Percentiles rank a stretch among this genome's conserved stretches.
Evolutionary conservation across 306 rosid genomes (phyloP).

Genomic region (Hippophae rhamnoides): DNA sequence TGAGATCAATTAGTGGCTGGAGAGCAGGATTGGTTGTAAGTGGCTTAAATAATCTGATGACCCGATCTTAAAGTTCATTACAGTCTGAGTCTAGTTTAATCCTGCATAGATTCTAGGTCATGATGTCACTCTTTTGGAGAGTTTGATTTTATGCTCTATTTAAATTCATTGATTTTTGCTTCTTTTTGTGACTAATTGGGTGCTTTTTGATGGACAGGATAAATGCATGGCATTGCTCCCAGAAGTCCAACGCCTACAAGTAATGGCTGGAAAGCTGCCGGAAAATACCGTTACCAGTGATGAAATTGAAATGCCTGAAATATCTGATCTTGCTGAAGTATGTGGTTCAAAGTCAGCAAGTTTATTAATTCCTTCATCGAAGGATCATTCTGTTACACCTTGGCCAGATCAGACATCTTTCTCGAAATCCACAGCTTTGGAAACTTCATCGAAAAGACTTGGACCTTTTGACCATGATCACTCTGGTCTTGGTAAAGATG

Average conservation of each 20-base stretch:
- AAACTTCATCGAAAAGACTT: conserved; percentile 35
- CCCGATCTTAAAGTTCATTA: too few species aligned
- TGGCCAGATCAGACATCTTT: conserved; percentile 28
- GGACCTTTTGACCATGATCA: conserved; percentile 34
- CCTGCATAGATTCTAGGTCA: too few species aligned
- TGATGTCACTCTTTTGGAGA: too few species aligned
- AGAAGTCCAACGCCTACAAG: conserved; percentile 59
- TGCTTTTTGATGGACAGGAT: conserved; percentile 45
- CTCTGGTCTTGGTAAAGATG: conserved; percentile 29
- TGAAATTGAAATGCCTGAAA: conserved; percentile 38
- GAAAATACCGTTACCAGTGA: conserved; percentile 26
- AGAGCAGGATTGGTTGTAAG: conserved; percentile 87
- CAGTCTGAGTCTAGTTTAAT: too few species aligned
- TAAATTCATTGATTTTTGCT: background rate
- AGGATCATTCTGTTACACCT: conserved; percentile 25
- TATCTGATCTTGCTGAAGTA: conserved; percentile 37
- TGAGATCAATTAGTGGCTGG: conserved; percentile 46
- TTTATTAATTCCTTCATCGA: conserved; percentile 60
- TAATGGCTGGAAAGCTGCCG: conserved; percentile 46
- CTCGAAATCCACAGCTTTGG: conserved; percentile 39
- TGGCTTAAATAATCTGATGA: conserved; percentile 14
- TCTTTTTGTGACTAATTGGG: conserved; percentile 11
- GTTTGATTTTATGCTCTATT: background rate
- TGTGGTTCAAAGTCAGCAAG: conserved; percentile 43
- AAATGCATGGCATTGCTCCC: conserved; percentile 84